Evolutionary conservation across 169 alveolate genomes (phyloP).

Genomic region (Eimeria zaria): DNA sequence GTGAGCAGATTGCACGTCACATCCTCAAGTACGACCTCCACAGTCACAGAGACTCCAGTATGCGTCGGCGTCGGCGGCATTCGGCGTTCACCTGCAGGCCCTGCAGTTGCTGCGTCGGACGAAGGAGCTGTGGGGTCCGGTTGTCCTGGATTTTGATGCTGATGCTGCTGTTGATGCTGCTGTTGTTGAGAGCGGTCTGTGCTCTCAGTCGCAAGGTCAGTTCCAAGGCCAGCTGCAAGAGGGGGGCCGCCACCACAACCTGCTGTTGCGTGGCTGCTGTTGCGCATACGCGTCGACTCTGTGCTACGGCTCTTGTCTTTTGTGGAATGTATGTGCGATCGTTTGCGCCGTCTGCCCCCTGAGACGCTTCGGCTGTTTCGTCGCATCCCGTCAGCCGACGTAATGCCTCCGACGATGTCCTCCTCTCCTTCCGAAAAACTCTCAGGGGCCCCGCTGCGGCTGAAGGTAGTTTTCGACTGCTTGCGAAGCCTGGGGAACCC

Average conservation of each 20-base stretch:
- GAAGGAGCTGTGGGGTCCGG: not conserved
- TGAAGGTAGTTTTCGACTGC: conserved; percentile 44
- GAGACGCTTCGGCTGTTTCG: not conserved
- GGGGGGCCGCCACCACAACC: conserved; percentile 18
- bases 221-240: not conserved
- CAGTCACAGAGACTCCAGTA: conserved; percentile 18
- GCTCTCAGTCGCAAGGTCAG: not conserved
- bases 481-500: conserved; percentile 19
- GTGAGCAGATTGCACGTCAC: conserved; percentile 71
- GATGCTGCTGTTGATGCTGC: no score
- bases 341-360: conserved; percentile 39
- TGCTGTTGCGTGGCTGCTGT: not conserved
- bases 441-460: conserved; percentile 59
- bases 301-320: not conserved
- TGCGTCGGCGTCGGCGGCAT: not conserved
- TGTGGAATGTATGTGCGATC: not conserved
- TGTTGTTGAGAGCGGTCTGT: not conserved
- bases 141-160: conserved; percentile 38
- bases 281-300: not conserved
- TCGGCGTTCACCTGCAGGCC: conserved; percentile 19
- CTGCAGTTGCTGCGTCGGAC: not conserved
- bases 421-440: conserved; percentile 4
- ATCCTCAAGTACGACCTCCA: conserved; percentile 66
- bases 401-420: not conserved
- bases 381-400: conserved; percentile 1